Evolutionary conservation across 208 protist genomes (phyloP), one percentile per base, ranked within the genome.

Genomic region (Borovskyia barvae): DNA sequence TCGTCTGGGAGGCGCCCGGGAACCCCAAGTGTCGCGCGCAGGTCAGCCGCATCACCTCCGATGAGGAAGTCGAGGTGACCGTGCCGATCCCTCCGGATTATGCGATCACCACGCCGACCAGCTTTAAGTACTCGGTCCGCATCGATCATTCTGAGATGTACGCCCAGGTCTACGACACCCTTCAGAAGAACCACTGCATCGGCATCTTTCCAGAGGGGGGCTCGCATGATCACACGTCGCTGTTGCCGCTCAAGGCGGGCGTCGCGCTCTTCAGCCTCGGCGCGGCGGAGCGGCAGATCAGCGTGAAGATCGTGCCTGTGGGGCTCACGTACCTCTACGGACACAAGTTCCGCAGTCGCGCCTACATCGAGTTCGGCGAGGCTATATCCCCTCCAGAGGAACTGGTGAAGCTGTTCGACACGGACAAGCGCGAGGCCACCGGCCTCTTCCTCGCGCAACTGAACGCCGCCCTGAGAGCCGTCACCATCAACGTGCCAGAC

Each of bases 131-230:
- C 17, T 92, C 84, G 17, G 77, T 71, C 28, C 92, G 93, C 41
- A 85, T 97, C 59, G 93, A 98, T 70, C 94, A 97, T 52, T 85
- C 77, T 3, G 72, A 80, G 35, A 93, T 97, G 78, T 97, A 94
- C 53, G 78, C 90, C 7, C 65, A 84, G 48, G 87, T 97, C 32
- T 97, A 96, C 67, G 75, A 93, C 39, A 94, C 87, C 0, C 66
- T 97, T 29, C 70, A 81, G 39, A 80, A 80, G 9, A 77, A 82
- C 43, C 77, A 89, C 36, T 90, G 86, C 75, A 92, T 98, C 50
- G 95, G 93, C 49, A 98, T 98, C 58, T 98, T 98, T 72, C 97
- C 97, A 7, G 94, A 98, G 67, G 97, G 96, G 49, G 97, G 97
- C 37, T 97, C 93, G 17, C 97, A 98, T 67, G 97, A 98, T 58